Percentiles rank a stretch among this genome's conserved stretches.
Conservation (phyloP, 2,329 filamentous ascomycete species). For the Phyllosticta ampelicida region DNA sequence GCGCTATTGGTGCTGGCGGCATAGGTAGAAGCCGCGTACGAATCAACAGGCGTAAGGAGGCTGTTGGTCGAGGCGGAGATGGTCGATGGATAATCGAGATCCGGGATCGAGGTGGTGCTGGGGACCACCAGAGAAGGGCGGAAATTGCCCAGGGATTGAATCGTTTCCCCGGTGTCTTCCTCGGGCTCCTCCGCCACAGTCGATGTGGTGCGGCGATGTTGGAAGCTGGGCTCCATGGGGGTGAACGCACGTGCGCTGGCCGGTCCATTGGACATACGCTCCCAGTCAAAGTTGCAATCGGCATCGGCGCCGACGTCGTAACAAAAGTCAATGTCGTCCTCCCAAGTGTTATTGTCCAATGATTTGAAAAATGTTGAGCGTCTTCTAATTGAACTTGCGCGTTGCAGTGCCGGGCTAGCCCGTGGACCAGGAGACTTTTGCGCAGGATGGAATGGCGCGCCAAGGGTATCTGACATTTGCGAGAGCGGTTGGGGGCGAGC, state of each 20-base stretch:
- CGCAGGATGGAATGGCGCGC: constrained; percentile 28
- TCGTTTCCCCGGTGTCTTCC: constrained; percentile 1
- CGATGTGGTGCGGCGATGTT: not conserved
- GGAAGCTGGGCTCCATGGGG: constrained; percentile 2
- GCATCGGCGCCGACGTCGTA: constrained; percentile 52
- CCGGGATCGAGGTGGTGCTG: constrained; percentile 21
- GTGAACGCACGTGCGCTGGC: constrained; percentile 21
- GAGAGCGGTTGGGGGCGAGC: constrained; percentile 18
- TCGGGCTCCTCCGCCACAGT: constrained; percentile 3
- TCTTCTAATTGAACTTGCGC: constrained; percentile 2
- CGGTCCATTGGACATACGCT: constrained; percentile 23
- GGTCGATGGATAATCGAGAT: constrained; percentile 25
- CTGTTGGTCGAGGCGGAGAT: constrained; percentile 22
- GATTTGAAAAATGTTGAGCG: constrained; percentile 9
- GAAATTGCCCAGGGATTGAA: constrained; percentile 12
- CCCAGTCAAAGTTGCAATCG: constrained; percentile 51
- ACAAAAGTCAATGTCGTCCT: constrained; percentile 52
- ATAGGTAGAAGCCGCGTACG: not conserved
- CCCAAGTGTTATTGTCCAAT: constrained; percentile 37
- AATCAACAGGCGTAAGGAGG: constrained; percentile 4
- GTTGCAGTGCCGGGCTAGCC: constrained; percentile 1
- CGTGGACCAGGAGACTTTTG: constrained; percentile 12
- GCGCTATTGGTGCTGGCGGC: not conserved
- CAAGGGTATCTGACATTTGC: constrained; percentile 36
- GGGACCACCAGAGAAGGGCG: constrained; percentile 21